Evolutionary conservation across 305 asterid species (phyloP), one percentile per base, ranked within the genome.

Genomic region (Lippia alba): DNA sequence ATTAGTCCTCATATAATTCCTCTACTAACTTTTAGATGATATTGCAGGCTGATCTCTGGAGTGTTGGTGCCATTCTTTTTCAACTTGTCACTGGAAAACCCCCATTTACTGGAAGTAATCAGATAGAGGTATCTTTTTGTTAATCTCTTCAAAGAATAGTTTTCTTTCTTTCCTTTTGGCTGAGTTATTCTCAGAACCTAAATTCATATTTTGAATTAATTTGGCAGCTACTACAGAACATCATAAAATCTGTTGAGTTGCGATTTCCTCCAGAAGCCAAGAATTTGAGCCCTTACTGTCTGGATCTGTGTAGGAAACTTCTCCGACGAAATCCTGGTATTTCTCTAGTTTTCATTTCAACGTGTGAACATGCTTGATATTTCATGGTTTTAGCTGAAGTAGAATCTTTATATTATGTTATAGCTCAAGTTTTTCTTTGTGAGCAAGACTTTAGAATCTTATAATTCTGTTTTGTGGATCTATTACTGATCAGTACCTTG

Each of bases 21-120:
- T 67, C 39, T 56, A 56, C 71, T 85, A 78, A 88, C 32, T 74
- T 78, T 77, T 74, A 67, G 76, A 70, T 69, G 58, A 78, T 78
- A 78, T 70, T 49, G 19, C 97, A 94, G 99, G 99, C 99, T 81
- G 98, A 94, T 88, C 90, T 94, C 64, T 92, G 99, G 99, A 94
- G 98, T 56, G 98, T 92, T 46, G 98, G 99, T 57, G 86, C 96
- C 64, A 94, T 94, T 81, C 85, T 94, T 49, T 94, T 84, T 81
- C 99, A 94, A 80, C 92, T 94, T 65, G 99, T 89, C 71, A 88
- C 89, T 3, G 98, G 99, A 32, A 87, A 85, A 84, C 85, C 99
- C 32, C 99, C 99, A 39, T 94, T 78, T 74, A 91, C 96, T 0
- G 99, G 99, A 79, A 79, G 49, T 72, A 85, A 76, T 82, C 96